A percentile compares a stretch with the other conserved stretches of the same genome.
Evolutionary conservation across 1,284 basidiomycete genomes (phyloP).

Genomic region (Meripilus lineatus): DNA sequence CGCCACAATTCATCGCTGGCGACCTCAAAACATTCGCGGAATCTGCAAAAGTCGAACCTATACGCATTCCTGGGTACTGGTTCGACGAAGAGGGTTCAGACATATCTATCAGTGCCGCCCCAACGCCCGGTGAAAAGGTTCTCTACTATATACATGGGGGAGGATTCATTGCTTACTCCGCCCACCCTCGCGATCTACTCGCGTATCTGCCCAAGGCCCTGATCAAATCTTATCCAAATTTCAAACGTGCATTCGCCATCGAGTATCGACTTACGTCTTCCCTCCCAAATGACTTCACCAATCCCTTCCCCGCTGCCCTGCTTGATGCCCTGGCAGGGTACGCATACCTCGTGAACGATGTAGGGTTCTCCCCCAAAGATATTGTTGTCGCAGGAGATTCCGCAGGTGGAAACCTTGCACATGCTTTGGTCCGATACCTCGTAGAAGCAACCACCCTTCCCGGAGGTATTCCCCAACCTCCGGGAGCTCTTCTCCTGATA

Average conservation of each 20-base stretch:
- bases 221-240: slow-evolving; percentile 14
- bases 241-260: slow-evolving; percentile 27
- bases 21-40: slow-evolving; percentile 41
- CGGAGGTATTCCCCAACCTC: slow-evolving; percentile 30
- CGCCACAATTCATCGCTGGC: slow-evolving; percentile 41
- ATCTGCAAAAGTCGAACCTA: slow-evolving; percentile 34
- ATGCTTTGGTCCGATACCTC: slow-evolving; percentile 33
- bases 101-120: slow-evolving; percentile 28
- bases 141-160: slow-evolving; percentile 46
- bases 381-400: slow-evolving; percentile 50
- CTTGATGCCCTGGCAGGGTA: slow-evolving; percentile 44
- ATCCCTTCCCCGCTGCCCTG: slow-evolving; percentile 43
- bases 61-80: slow-evolving; percentile 56
- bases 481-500: slow-evolving; percentile 33
- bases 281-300: slow-evolving; percentile 18
- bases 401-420: slow-evolving; percentile 48
- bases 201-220: slow-evolving; percentile 19
- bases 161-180: slow-evolving; percentile 21
- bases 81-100: slow-evolving; percentile 35
- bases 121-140: slow-evolving; percentile 46
- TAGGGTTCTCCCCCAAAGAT: slow-evolving; percentile 36
- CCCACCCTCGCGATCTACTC: slow-evolving; percentile 36
- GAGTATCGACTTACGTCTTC: slow-evolving; percentile 30
- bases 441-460: slow-evolving; percentile 8
- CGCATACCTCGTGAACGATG: slow-evolving; percentile 33